Conservation (phyloP, 768 basidiomycete species). For the Lactarius deliciosus region DNA sequence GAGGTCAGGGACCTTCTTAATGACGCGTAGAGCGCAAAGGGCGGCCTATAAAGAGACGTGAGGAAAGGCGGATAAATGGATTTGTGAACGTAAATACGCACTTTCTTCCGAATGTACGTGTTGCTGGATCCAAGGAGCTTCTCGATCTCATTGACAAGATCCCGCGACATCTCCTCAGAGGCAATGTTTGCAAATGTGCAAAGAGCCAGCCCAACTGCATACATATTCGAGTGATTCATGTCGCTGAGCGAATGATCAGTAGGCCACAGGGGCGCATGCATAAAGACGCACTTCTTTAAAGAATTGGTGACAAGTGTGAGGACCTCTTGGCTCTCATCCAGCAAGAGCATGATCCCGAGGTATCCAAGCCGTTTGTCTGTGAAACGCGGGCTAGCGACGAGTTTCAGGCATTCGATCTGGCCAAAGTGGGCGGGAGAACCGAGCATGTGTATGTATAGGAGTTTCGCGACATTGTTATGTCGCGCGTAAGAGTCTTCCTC, state of each 20-base stretch:
- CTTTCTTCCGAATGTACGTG: constrained; percentile 99
- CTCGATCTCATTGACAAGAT: constrained; percentile 96
- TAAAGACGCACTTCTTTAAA: constrained; percentile 80
- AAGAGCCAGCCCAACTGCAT: constrained; percentile 93
- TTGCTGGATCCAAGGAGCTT: constrained; percentile 96
- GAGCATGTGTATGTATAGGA: constrained; percentile 98
- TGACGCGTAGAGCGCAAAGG: constrained; percentile 88
- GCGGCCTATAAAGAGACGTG: constrained; percentile 63
- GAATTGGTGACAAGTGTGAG: constrained; percentile 97
- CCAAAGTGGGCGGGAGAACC: constrained; percentile 99
- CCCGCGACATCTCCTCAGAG: constrained; percentile 99
- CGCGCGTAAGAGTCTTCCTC: constrained; percentile 95
- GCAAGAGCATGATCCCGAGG: constrained; percentile 93
- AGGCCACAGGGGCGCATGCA: constrained; percentile 7
- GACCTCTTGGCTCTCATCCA: constrained; percentile 98
- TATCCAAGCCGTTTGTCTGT: constrained; percentile 96
- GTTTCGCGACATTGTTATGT: constrained; percentile 96
- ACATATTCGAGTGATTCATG: constrained; percentile 99
- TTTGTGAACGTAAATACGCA: constrained; percentile 36
- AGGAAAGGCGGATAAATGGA: background rate
- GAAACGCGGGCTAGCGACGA: constrained; percentile 93
- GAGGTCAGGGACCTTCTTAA: constrained; percentile 95
- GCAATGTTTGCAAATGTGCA: constrained; percentile 99
- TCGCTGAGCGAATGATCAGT: constrained; percentile 56
- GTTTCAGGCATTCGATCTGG: constrained; percentile 95